A percentile compares a stretch with the other conserved stretches of the same genome.
Conservation (phyloP, 2,329 filamentous ascomycete genomes). For the Beauveria australis region DNA sequence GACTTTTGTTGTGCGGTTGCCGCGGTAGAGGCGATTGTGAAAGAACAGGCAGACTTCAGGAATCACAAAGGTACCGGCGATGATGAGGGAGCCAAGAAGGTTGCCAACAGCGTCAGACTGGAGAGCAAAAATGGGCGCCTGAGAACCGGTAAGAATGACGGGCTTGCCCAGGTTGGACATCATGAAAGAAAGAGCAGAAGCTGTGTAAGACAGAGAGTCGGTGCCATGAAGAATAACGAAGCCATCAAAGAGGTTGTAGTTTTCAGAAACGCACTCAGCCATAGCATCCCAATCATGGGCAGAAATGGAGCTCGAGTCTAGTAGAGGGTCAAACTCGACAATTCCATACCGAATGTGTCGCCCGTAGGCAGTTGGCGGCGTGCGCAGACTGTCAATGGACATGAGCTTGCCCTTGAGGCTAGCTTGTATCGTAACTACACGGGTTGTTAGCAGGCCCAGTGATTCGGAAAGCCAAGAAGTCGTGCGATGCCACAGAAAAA, state of each 20-base stretch:
- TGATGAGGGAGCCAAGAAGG: slow-evolving; percentile 76
- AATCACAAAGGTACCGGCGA: slow-evolving; percentile 86
- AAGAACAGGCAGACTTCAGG: slow-evolving; percentile 93
- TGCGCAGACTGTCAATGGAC: slow-evolving; percentile 61
- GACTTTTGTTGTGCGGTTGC: slow-evolving; percentile 81
- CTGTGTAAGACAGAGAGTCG: slow-evolving; percentile 82
- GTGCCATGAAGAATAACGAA: slow-evolving; percentile 90
- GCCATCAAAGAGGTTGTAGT: slow-evolving; percentile 82
- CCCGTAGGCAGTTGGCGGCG: slow-evolving; percentile 71
- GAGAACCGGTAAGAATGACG: slow-evolving; percentile 75
- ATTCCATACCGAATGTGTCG: slow-evolving; percentile 77
- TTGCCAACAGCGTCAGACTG: slow-evolving; percentile 92
- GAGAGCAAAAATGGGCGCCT: slow-evolving; percentile 80
- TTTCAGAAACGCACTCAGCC: slow-evolving; percentile 67
- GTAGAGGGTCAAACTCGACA: slow-evolving; percentile 72
- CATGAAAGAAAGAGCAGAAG: slow-evolving; percentile 89
- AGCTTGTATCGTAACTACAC: slow-evolving; percentile 40
- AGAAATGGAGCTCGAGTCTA: slow-evolving; percentile 87
- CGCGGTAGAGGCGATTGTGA: slow-evolving; percentile 81
- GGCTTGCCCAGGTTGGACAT: slow-evolving; percentile 84
- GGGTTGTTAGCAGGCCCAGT: not conserved
- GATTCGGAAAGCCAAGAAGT: too few relatives aligned
- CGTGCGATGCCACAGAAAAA: not conserved
- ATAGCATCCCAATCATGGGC: slow-evolving; percentile 81
- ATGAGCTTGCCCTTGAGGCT: slow-evolving; percentile 40